A percentile compares a stretch with the other conserved stretches of the same genome.
Evolutionary conservation across 805 yeast species (phyloP).

Genomic region (Saccharomycopsis lassenensis): DNA sequence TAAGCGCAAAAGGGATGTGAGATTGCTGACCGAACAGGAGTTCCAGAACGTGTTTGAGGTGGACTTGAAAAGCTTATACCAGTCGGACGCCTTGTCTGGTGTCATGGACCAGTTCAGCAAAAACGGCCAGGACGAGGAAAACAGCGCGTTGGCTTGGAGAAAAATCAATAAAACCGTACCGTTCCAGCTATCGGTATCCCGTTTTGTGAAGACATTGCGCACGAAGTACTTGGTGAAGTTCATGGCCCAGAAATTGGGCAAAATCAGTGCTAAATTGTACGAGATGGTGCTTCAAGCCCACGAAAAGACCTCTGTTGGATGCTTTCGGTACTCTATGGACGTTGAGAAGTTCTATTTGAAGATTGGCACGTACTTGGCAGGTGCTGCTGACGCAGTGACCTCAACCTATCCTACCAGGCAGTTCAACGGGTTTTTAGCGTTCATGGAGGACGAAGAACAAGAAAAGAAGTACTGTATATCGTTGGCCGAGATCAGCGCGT

Average conservation of each 20-base stretch:
- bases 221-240: conserved; percentile 50
- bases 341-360: conserved; percentile 24
- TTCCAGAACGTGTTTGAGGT: conserved; percentile 28
- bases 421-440: too few species aligned
- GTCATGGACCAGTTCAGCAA: too few species aligned
- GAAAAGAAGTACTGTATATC: too few species aligned
- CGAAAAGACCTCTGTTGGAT: conserved; percentile 43
- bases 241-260: conserved; percentile 60
- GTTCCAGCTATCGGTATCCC: conserved; percentile 49
- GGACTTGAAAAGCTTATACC: conserved; percentile 23
- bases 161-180: conserved; percentile 40
- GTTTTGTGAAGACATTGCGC: conserved; percentile 60
- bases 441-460: too few species aligned
- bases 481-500: too few species aligned
- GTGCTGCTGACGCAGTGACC: too few species aligned
- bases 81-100: too few species aligned
- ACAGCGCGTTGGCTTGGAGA: conserved; percentile 21
- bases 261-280: conserved; percentile 55
- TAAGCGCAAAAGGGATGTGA: conserved; percentile 50
- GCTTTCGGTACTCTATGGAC: conserved; percentile 22
- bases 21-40: conserved; percentile 32
- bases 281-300: conserved; percentile 41
- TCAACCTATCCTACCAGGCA: too few species aligned
- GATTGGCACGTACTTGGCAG: background rate
- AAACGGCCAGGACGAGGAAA: background rate